Conservation (phyloP, 2,329 filamentous ascomycete species). For the Epichloe coenophiala region DNA sequence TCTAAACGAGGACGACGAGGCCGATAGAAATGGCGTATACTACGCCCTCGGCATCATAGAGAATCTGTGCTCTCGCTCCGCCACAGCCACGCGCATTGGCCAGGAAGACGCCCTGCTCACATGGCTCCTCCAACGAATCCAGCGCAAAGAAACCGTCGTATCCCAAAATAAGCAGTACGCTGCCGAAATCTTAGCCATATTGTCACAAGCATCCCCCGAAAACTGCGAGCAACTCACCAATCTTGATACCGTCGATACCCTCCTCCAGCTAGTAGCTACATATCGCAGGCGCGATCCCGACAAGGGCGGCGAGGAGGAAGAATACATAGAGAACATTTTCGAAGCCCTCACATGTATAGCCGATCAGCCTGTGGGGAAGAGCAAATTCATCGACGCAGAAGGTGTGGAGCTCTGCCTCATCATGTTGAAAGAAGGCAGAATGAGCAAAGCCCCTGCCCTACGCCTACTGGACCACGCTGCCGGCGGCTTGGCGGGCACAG, state of each 20-base stretch:
- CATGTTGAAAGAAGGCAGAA: conserved; percentile 81
- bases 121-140: conserved; percentile 68
- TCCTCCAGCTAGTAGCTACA: conserved; percentile 70
- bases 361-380: conserved; percentile 62
- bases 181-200: conserved; percentile 79
- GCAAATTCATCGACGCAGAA: conserved; percentile 75
- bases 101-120: conserved; percentile 52
- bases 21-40: conserved; percentile 76
- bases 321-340: conserved; percentile 90
- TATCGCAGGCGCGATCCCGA: conserved; percentile 80
- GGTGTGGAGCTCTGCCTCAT: conserved; percentile 84
- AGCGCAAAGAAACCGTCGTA: conserved; percentile 52
- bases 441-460: conserved; percentile 64
- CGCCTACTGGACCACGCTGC: conserved; percentile 77
- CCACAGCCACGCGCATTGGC: conserved; percentile 59
- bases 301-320: conserved; percentile 79
- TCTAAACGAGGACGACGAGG: conserved; percentile 58
- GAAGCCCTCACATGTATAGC: conserved; percentile 71
- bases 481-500: conserved; percentile 28
- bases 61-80: conserved; percentile 61
- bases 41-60: conserved; percentile 73
- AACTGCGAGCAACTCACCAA: conserved; percentile 51
- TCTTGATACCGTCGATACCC: conserved; percentile 59
- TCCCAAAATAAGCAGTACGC: conserved; percentile 92
- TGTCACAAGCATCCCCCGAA: conserved; percentile 61